phyloP scores from a whole-genome alignment of 495 filamentous ascomycete genomes.

The Daldinia caldariorum region DNA sequence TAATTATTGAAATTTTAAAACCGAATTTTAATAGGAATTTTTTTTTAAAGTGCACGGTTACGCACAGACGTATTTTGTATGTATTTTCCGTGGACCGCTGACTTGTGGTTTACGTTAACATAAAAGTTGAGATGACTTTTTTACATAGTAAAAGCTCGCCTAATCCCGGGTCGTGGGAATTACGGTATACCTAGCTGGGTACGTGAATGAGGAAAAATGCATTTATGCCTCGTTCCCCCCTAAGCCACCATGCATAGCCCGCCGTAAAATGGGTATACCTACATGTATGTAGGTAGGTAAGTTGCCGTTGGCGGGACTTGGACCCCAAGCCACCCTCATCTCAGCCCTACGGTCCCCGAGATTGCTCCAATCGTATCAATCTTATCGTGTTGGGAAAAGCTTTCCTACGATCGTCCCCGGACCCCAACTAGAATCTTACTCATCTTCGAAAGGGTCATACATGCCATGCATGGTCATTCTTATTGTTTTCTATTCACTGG shows the following conservation, averaged over 20 bases:
- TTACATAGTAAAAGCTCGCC: not conserved
- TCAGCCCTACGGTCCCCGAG: constrained; percentile 32
- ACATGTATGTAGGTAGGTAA: no score
- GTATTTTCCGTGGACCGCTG: no score
- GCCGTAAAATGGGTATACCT: no score
- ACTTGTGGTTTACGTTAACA: no score
- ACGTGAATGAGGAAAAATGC: not conserved
- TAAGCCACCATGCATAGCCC: constrained; percentile 15
- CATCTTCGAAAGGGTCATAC: constrained; percentile 6
- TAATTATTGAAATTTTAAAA: no score
- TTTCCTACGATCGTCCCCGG: constrained; percentile 4
- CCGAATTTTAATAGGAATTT: no score
- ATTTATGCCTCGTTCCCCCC: constrained; percentile 6
- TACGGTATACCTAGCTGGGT: not conserved
- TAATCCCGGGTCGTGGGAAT: constrained; percentile 6
- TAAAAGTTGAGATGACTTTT: not conserved
- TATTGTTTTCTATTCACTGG: not conserved
- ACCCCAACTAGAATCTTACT: constrained; percentile 7
- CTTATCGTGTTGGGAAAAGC: constrained; percentile 5
- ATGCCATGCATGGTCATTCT: constrained; percentile 14
- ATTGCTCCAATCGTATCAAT: constrained; percentile 5
- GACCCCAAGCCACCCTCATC: constrained; percentile 20
- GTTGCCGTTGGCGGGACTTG: constrained; percentile 14
- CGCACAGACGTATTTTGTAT: no score
- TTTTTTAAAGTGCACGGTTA: no score